Evolutionary conservation across 768 basidiomycete genomes (phyloP).

Genomic region (Serendipita sp.): DNA sequence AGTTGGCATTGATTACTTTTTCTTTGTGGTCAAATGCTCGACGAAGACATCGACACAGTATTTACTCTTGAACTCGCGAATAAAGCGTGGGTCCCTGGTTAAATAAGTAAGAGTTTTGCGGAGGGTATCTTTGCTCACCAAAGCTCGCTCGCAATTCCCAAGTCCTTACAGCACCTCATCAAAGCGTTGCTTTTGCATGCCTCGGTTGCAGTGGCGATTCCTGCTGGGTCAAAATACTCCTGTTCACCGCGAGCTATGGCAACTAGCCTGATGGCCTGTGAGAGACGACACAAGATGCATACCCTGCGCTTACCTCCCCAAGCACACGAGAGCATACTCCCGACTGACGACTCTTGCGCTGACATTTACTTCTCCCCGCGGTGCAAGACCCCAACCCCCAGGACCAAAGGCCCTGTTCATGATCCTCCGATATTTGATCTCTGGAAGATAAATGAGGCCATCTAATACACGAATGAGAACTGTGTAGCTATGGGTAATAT

Average conservation of each 20-base stretch:
- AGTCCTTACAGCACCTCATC: slow-evolving; percentile 94
- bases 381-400: slow-evolving; percentile 93
- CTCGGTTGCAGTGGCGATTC: slow-evolving; percentile 86
- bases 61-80: slow-evolving; percentile 78
- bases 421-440: slow-evolving; percentile 89
- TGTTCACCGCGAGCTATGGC: slow-evolving; percentile 89
- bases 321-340: slow-evolving; percentile 88
- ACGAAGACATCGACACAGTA: slow-evolving; percentile 74
- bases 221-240: slow-evolving; percentile 84
- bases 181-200: slow-evolving; percentile 93
- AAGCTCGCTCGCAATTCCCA: slow-evolving; percentile 90
- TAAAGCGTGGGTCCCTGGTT: slow-evolving; percentile 84
- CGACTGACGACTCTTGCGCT: slow-evolving; percentile 75
- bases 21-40: slow-evolving; percentile 72
- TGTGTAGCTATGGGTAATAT: neutral
- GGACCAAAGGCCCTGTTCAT: slow-evolving; percentile 91
- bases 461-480: slow-evolving; percentile 31
- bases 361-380: slow-evolving; percentile 82
- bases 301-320: slow-evolving; percentile 71
- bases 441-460: slow-evolving; percentile 86
- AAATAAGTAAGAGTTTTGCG: neutral
- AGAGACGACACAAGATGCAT: neutral
- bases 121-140: slow-evolving; percentile 39
- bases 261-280: slow-evolving; percentile 45
- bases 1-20: slow-evolving; percentile 48